A percentile compares a stretch with the other conserved stretches of the same genome.
Evolutionary conservation across 441 rosid species (phyloP).

Genomic region (Rhodomyrtus psidioides): DNA sequence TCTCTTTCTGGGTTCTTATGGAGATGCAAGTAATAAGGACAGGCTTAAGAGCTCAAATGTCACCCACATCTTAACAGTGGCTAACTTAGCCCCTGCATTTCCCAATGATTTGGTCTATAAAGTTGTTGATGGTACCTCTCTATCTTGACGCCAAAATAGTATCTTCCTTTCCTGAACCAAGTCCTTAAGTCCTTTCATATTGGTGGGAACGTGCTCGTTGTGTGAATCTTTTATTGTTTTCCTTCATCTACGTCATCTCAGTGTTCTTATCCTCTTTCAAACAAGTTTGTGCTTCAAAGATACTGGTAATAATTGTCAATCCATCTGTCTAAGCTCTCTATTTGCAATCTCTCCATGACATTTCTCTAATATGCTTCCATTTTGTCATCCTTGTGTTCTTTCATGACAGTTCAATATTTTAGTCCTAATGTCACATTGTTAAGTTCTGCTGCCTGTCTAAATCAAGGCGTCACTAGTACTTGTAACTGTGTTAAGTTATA

Average conservation of each 20-base stretch:
- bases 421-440: not conserved
- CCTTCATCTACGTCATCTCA: not conserved
- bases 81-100: not conserved
- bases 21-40: constrained; percentile 11
- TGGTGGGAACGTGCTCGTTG: not conserved
- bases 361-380: not conserved
- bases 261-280: not conserved
- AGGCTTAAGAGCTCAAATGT: not conserved
- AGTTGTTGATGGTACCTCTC: not conserved
- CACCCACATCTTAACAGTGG: not conserved
- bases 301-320: not conserved
- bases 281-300: not conserved
- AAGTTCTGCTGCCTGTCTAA: not conserved
- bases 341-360: not conserved
- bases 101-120: not conserved
- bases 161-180: not conserved
- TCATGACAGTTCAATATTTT: not conserved
- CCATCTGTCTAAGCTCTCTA: too few relatives aligned
- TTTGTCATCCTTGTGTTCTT: not conserved
- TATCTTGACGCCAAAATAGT: not conserved
- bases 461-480: not conserved
- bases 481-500: not conserved
- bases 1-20: constrained; percentile 61
- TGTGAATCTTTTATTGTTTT: not conserved
- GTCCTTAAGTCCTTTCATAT: not conserved